Evolutionary conservation across 2,329 filamentous ascomycete genomes (phyloP).

Genomic region (Didymellaceae sp.): DNA sequence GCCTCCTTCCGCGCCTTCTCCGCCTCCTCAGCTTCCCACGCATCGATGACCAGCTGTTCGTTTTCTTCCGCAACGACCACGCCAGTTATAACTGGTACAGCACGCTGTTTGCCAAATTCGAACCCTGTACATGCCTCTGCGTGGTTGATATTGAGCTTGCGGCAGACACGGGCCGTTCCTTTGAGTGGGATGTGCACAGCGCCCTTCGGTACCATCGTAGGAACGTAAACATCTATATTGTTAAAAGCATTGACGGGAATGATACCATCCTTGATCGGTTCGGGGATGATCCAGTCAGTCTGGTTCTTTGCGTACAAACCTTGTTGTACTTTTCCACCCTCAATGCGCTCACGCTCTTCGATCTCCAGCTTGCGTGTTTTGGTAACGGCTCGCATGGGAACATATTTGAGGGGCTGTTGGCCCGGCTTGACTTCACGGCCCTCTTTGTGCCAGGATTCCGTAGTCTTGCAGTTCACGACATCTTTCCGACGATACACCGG

Average conservation of each 20-base stretch:
- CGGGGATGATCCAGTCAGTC: slow-evolving; percentile 94
- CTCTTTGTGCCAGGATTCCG: slow-evolving; percentile 98
- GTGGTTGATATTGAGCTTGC: slow-evolving; percentile 82
- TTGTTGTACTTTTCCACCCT: slow-evolving; percentile 83
- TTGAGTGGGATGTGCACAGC: slow-evolving; percentile 83
- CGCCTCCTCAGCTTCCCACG: slow-evolving; percentile 75
- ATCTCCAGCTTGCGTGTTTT: slow-evolving; percentile 86
- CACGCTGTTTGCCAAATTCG: slow-evolving; percentile 93
- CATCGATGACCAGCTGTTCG: slow-evolving; percentile 74
- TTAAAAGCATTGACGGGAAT: slow-evolving; percentile 96
- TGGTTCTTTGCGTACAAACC: slow-evolving; percentile 84
- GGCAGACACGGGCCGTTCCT: slow-evolving; percentile 80
- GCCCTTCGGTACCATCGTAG: slow-evolving; percentile 87
- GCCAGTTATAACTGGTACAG: slow-evolving; percentile 88
- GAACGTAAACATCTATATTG: slow-evolving; percentile 94
- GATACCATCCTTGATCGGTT: slow-evolving; percentile 79
- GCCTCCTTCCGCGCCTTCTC: slow-evolving; percentile 78
- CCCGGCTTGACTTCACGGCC: slow-evolving; percentile 76
- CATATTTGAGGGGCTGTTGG: slow-evolving; percentile 79
- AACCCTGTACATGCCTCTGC: slow-evolving; percentile 96
- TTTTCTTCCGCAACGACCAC: slow-evolving; percentile 88
- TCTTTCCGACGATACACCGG: slow-evolving; percentile 82
- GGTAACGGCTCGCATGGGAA: slow-evolving; percentile 90
- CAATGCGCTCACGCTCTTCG: slow-evolving; percentile 78
- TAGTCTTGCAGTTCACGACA: slow-evolving; percentile 83